phyloP scores from a whole-genome alignment of 2,329 filamentous ascomycete species.

The Phyllosticta ampelicida region DNA sequence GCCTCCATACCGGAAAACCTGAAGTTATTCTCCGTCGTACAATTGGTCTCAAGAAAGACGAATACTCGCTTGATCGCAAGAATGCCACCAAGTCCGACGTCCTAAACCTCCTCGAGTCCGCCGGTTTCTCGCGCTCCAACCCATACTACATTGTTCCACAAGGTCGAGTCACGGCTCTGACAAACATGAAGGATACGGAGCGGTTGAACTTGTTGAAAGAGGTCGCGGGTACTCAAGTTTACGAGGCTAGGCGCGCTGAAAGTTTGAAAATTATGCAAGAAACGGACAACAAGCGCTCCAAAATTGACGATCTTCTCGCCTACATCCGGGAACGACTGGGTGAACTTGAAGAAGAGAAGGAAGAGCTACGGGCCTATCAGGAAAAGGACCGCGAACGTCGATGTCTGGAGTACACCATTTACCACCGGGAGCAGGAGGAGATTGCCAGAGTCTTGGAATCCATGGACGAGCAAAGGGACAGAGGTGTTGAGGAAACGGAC shows the following conservation, averaged over 20 bases:
- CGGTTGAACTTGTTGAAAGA: conserved; percentile 86
- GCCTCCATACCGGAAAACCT: conserved; percentile 85
- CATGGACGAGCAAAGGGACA: conserved; percentile 71
- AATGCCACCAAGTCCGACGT: conserved; percentile 92
- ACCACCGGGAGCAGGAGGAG: conserved; percentile 76
- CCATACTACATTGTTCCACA: conserved; percentile 99
- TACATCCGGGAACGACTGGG: conserved; percentile 83
- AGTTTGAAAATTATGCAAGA: conserved; percentile 95
- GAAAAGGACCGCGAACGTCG: conserved; percentile 87
- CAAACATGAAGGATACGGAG: conserved; percentile 97
- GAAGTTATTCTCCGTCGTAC: conserved; percentile 87
- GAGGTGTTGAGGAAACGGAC: conserved; percentile 75
- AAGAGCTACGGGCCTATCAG: conserved; percentile 86
- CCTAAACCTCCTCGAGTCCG: conserved; percentile 88
- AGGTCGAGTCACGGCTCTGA: conserved; percentile 87
- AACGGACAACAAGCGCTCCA: conserved; percentile 85
- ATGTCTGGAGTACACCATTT: conserved; percentile 89
- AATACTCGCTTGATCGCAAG: conserved; percentile 95
- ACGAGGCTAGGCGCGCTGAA: conserved; percentile 83
- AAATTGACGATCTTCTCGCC: conserved; percentile 84
- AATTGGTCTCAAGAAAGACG: conserved; percentile 95
- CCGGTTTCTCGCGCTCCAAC: conserved; percentile 92
- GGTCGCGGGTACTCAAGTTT: conserved; percentile 95
- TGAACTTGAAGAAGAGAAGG: conserved; percentile 94
- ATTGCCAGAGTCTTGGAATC: conserved; percentile 68